Evolutionary conservation across 2,329 filamentous ascomycete species (phyloP).

Genomic region (Claviceps sp.): DNA sequence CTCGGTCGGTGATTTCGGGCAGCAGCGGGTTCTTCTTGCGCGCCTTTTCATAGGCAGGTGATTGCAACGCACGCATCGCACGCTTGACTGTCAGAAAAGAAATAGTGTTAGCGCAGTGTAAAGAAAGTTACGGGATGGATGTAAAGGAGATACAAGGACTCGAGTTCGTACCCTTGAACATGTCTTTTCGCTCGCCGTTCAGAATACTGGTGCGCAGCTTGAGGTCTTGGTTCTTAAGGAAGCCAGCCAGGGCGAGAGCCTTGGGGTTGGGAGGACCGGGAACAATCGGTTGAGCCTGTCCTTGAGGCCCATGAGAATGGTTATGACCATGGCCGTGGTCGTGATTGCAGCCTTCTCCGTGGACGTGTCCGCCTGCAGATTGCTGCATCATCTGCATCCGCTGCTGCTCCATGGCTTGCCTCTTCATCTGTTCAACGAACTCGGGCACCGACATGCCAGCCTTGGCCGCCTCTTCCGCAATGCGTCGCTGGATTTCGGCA

Average conservation of each 20-base stretch:
- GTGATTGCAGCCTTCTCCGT: constrained; percentile 13
- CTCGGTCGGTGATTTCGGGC: constrained; percentile 75
- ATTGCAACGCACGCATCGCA: constrained; percentile 79
- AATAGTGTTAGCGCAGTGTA: neutral
- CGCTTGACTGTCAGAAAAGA: constrained; percentile 67
- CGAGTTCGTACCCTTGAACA: constrained; percentile 67
- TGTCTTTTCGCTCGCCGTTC: constrained; percentile 92
- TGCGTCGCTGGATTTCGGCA: constrained; percentile 65
- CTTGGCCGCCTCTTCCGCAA: constrained; percentile 71
- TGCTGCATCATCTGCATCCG: constrained; percentile 31
- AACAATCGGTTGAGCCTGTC: constrained; percentile 52
- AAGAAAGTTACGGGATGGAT: neutral
- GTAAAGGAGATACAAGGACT: neutral
- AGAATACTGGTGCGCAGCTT: constrained; percentile 87
- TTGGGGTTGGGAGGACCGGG: constrained; percentile 78
- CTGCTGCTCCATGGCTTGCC: constrained; percentile 37
- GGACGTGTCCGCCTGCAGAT: constrained; percentile 7
- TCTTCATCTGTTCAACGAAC: constrained; percentile 60
- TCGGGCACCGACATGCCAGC: constrained; percentile 74
- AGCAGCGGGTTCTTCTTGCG: constrained; percentile 80
- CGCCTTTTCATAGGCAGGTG: constrained; percentile 80
- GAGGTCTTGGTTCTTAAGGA: constrained; percentile 68
- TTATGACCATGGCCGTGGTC: constrained; percentile 15
- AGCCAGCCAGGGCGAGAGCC: constrained; percentile 79
- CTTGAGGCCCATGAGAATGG: constrained; percentile 18